phyloP scores from a whole-genome alignment of 345 rosid species.

The Balakata baccata region DNA sequence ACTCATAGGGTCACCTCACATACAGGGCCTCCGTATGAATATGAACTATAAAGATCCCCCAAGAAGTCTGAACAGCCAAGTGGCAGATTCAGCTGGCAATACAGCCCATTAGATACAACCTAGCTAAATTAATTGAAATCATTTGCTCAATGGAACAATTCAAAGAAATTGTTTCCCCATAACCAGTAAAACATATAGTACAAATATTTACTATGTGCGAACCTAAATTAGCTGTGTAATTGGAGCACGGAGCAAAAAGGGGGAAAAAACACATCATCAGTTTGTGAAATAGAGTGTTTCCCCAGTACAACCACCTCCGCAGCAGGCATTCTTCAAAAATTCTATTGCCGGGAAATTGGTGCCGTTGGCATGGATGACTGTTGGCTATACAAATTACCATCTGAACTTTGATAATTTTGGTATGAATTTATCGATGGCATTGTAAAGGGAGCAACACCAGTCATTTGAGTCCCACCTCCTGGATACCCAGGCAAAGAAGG shows the following conservation, averaged over 20 bases:
- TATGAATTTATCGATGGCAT: constrained; percentile 44
- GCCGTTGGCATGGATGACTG: constrained; percentile 52
- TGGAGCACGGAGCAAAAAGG: neutral
- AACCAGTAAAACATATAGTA: constrained; percentile 4
- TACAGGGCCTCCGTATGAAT: too few relatives aligned
- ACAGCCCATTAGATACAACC: neutral
- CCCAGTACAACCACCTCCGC: neutral
- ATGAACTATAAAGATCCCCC: too few relatives aligned
- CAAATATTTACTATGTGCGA: constrained; percentile 37
- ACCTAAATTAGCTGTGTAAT: constrained; percentile 1
- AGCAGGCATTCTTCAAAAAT: neutral
- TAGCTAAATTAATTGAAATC: neutral
- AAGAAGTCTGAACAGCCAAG: too few relatives aligned
- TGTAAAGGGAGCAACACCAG: constrained; percentile 44
- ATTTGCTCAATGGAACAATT: constrained; percentile 6
- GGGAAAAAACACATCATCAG: constrained; percentile 6
- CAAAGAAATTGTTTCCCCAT: neutral
- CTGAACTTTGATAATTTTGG: constrained; percentile 64
- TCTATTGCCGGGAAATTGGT: constrained; percentile 68
- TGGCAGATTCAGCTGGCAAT: too few relatives aligned
- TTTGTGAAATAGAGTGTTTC: neutral
- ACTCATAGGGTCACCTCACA: too few relatives aligned
- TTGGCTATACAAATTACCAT: constrained; percentile 59
- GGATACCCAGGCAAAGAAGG: constrained; percentile 43
- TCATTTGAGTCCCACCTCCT: constrained; percentile 36